Conservation (phyloP, 2,329 filamentous ascomycete genomes). For the Neonectria faginata region DNA sequence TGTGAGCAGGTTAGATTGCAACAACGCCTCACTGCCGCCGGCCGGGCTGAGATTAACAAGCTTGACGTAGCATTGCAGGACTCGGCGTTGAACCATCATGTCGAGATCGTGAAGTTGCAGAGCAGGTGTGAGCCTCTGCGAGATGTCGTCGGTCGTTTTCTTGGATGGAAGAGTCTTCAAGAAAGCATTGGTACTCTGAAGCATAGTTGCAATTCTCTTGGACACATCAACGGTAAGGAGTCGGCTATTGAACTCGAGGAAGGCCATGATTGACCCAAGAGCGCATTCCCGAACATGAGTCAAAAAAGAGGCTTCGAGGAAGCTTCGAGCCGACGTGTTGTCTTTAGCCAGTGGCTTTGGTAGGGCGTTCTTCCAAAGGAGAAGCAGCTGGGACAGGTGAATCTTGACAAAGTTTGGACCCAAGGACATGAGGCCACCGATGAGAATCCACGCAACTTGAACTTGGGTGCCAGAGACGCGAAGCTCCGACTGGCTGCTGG, state of each 20-base stretch:
- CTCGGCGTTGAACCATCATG: conserved; percentile 91
- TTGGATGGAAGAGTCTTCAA: conserved; percentile 85
- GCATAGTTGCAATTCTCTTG: conserved; percentile 90
- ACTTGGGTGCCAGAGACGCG: conserved; percentile 94
- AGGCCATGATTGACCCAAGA: conserved; percentile 88
- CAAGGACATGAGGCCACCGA: conserved; percentile 95
- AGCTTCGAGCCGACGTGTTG: conserved; percentile 83
- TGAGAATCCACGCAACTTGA: conserved; percentile 97
- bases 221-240: conserved; percentile 94
- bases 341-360: conserved; percentile 95
- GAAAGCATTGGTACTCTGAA: conserved; percentile 93
- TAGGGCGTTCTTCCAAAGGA: conserved; percentile 97
- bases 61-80: conserved; percentile 94
- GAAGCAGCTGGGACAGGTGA: conserved; percentile 89
- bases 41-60: conserved; percentile 88
- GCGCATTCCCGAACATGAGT: conserved; percentile 96
- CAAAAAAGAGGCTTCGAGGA: conserved; percentile 91
- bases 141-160: conserved; percentile 87
- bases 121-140: conserved; percentile 84
- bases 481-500: conserved; percentile 89
- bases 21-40: conserved; percentile 84
- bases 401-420: conserved; percentile 99
- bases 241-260: conserved; percentile 92
- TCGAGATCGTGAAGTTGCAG: conserved; percentile 91
- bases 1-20: conserved; percentile 92